Conservation (phyloP, 2,329 filamentous ascomycete genomes). For the Fusarium agapanthi region DNA sequence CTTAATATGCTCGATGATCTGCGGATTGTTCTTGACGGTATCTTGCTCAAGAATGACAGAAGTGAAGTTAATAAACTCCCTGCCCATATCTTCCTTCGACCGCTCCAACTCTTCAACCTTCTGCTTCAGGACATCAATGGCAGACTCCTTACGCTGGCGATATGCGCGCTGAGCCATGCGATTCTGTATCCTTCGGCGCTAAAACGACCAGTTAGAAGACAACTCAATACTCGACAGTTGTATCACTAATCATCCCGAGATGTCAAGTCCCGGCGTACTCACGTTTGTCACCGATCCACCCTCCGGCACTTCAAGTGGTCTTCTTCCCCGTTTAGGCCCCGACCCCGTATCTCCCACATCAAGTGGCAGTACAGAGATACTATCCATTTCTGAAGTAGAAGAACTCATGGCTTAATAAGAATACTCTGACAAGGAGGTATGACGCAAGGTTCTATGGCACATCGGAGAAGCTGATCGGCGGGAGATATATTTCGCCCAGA, state of each 20-base stretch:
- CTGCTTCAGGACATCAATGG: neutral
- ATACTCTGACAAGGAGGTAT: neutral
- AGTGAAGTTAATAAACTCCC: slow-evolving; percentile 2
- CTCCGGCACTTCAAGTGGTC: neutral
- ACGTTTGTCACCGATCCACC: neutral
- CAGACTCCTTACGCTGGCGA: slow-evolving; percentile 9
- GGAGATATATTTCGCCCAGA: neutral
- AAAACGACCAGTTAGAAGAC: neutral
- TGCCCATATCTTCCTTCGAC: neutral
- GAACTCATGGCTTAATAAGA: neutral
- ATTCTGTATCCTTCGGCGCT: slow-evolving; percentile 9
- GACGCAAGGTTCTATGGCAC: neutral
- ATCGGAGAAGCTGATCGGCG: neutral
- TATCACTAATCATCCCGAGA: neutral
- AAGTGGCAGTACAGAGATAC: neutral
- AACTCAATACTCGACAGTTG: neutral
- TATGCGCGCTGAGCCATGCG: slow-evolving; percentile 16
- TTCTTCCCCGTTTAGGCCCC: neutral
- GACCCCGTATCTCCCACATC: neutral
- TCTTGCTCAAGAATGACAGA: neutral
- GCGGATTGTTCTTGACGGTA: neutral
- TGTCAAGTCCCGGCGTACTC: neutral
- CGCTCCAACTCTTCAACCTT: neutral
- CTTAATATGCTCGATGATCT: slow-evolving; percentile 7
- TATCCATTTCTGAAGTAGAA: neutral